Base-by-base conservation (phyloP, 2,329 filamentous ascomycete genomes). In the Penicillium crustosum region DNA sequence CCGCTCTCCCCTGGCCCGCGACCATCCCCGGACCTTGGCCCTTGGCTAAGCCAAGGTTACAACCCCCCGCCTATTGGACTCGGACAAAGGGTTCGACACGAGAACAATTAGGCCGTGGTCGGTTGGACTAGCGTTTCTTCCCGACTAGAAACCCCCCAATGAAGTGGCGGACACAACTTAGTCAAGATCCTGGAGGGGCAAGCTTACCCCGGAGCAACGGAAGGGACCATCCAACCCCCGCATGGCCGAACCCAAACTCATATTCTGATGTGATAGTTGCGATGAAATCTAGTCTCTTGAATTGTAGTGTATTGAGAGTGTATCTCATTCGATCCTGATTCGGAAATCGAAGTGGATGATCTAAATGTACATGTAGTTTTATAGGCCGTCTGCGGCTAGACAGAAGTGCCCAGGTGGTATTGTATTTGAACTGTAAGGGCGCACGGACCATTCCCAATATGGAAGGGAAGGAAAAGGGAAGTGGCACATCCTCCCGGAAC, bases 171-270 rank as follows among this genome's bases (percentile, higher is more conserved):
- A 6, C 13, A 27, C 21, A 53, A 42, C 29, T 48, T 48, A 56
- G 53, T 39, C 47, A 51, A 55, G 13, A 42, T 49, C 41, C 15
- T 48, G 43, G 55, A 54, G 52, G 52, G 52, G 52, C 39, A 63
- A 63, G 57, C 55, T 72, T 68, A 67, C 50, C 65, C 70, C 70
- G 70, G 70, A 67, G 70, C 65, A 73, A 72, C 70, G 70, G 70
- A 73, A 73, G 63, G 54, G 55, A 51, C 57, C 41, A 57, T 60
- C 55, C 61, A 63, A 59, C 63, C 70, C 70, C 68, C 70, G 70
- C 70, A 73, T 71, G 68, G 64, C 70, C 70, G 70, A 71, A 64
- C 52, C 59, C 63, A 53, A 53, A 62, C 61, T 52, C 38, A 19
- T n/a, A 10, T 4, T 53, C 51, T 39, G 13, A 33, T n/a, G 23